Base-by-base conservation (phyloP, 495 filamentous ascomycete species). In the Neurospora tetrasperma region DNA sequence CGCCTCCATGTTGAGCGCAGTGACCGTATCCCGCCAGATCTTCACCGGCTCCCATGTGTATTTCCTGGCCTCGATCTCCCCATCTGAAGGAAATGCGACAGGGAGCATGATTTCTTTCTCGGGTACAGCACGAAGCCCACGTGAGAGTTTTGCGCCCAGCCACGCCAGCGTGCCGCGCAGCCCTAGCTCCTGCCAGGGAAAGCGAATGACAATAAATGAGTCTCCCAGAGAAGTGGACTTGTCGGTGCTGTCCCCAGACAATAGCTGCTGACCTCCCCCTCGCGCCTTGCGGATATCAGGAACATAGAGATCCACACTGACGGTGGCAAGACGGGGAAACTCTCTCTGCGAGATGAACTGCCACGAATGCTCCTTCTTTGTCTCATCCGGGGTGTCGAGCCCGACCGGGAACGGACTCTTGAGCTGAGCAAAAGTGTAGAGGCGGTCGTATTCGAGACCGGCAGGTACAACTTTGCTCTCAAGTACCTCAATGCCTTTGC, bases 371-470 rank as follows among this genome's bases (percentile, higher is more conserved):
- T 83, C 78, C 31, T 81, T 79, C 73, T 85, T 85, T 69, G 83
- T 82, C 59, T 80, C 80, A 7, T 82, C 78, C 2, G 83, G 73
- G 18, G 78, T 74, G 62, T 83, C 76, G 18, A 81, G 73, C 35
- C 78, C 71, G 59, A 83, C 82, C 20, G 85, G 85, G 59, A 86
- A 86, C 11, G 84, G 85, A 76, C 83, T 83, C 78, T 87, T 87
- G 40, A 90, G 84, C 79, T 93, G 89, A 1, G 90, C 92, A 75
- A 97, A 93, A 69, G 88, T 91, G 84, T 94, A 97, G 75, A 93
- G 89, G 1, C 95, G 90, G 80, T 98, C 95, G 79, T 90, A 92
- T 79, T 91, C 85, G 66, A 98, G 85, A 4, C 94, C 94, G 18
- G 89, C 89, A 6, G 88, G 78, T 39, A 94, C 82, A 5, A 97